Conservation (phyloP, 106 monocot genomes). For the Dactylorhiza incarnata region DNA sequence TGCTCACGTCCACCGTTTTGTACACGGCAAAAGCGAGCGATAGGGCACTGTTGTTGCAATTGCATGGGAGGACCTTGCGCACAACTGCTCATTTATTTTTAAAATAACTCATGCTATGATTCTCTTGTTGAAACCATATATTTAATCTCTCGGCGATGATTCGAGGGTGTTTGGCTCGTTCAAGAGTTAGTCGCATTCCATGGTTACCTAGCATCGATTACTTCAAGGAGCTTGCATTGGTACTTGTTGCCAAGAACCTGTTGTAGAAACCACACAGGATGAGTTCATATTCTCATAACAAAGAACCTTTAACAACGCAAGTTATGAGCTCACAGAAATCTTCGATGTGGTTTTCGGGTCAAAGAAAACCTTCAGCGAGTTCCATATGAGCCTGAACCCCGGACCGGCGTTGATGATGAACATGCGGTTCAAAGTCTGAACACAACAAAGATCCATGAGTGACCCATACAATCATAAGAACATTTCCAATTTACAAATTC, state of each 20-base stretch:
- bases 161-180: neutral
- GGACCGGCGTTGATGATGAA: constrained; percentile 77
- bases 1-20: too few relatives aligned
- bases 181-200: neutral
- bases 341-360: constrained; percentile 77
- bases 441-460: neutral
- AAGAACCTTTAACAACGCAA: neutral
- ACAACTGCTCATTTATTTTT: too few relatives aligned
- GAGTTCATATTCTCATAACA: neutral
- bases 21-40: too few relatives aligned
- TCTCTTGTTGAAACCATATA: neutral
- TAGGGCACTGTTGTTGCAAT: too few relatives aligned
- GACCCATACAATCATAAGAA: neutral
- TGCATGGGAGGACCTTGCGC: too few relatives aligned
- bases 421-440: constrained; percentile 64
- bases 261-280: constrained; percentile 2
- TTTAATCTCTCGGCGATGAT: neutral
- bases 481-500: neutral
- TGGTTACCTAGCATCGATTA: constrained; percentile 69
- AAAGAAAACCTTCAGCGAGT: constrained; percentile 77
- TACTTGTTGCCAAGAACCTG: constrained; percentile 95
- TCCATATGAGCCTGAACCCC: constrained; percentile 88
- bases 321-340: constrained; percentile 31
- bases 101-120: neutral
- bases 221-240: constrained; percentile 84